Evolutionary conservation across 768 basidiomycete genomes (phyloP), one percentile per base, ranked within the genome.

Genomic region (Daedaleopsis sinensis): DNA sequence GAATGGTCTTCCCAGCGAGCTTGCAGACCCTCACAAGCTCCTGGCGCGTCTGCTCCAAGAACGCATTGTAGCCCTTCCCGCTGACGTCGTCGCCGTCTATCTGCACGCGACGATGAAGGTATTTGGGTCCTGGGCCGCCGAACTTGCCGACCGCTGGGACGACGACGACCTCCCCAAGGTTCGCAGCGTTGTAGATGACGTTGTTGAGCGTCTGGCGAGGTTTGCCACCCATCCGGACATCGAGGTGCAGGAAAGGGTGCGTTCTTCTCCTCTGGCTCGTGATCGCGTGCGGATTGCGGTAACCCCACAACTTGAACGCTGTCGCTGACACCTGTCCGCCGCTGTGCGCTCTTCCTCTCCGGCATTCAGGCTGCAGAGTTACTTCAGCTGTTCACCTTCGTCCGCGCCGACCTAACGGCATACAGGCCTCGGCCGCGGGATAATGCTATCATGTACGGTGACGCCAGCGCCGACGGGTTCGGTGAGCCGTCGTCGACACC

Each of bases 211-310:
- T n/a, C 74, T 93, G 55, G 70, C 76, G 16, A 79, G 80, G 5
- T 89, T 94, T 66, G 78, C 82, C 24, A 73, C 76, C 11, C 88
- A 84, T 67, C 74, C 82, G 1, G 82, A 96, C 68, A 86, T 94
- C 49, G 96, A 98, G 69, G 89, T 98, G 12, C 95, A 97, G 75
- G 96, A 98, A 74, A 81, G 96, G 69, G 94, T 93, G 64, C 64
- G 88, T 77, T 32, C 10, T 37, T 50, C 66, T 35, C n/a, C 15
- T 35, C n/a, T 13, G 63, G 38, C 32, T 47, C 39, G 0, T 6
- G 49, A 11, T 32, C 21, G 8, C 15, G 8, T 16, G 51, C 2
- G 15, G 8, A 15, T 9, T 16, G 51, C 2, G 15, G 47, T 43
- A 47, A 55, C 18, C 27, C 44, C 9, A 37, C 18, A 36, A 21